Evolutionary conservation across 192 early-diverging fungal species (phyloP), one percentile per base, ranked within the genome.

Genomic region (Spinellus fusiger): DNA sequence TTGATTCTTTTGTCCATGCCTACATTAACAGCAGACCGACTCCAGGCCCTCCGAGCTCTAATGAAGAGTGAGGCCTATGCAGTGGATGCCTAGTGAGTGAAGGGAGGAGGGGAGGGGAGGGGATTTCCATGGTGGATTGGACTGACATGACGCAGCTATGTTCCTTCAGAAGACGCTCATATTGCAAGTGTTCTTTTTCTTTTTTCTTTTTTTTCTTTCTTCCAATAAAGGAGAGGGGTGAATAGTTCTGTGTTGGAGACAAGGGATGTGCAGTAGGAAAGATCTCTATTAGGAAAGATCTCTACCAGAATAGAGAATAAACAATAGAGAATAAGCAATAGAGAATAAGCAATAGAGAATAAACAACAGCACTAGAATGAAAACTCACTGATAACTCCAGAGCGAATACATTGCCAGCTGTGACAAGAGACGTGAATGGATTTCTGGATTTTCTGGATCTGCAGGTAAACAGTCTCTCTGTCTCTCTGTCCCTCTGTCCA

Each of bases 401-500:
- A 93, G 91, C 76, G 94, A 97, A 80, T 98, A 98, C 62, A 90
- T 95, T 64, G 92, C 93, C 25, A 80, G 78, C 20, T 89, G 87
- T 71, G 94, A 98, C 66, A 86, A 80, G 56, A 86, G 96, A 18
- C 89, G 96, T 28, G 77, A 79, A 27, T 98, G 81, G 73, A 96
- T 98, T 68, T 92, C 89, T 4, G 94, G 94, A 33, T 98, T 98
- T 70, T 91, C 87, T 49, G 96, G 96, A n/a, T 98, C 96, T 18
- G 94, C 96, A n/a, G 93, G 92, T 73, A 68, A 23, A n/a, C n/a
- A n/a, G n/a, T n/a, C n/a, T n/a, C n/a, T n/a, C n/a, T n/a, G n/a
- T n/a, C n/a, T n/a, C n/a, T n/a, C n/a, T n/a, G n/a, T n/a, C n/a
- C n/a, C n/a, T n/a, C n/a, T n/a, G n/a, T n/a, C n/a, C n/a, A n/a